Evolutionary conservation across 2,329 filamentous ascomycete species (phyloP).

Genomic region (Dothistroma septosporum): DNA sequence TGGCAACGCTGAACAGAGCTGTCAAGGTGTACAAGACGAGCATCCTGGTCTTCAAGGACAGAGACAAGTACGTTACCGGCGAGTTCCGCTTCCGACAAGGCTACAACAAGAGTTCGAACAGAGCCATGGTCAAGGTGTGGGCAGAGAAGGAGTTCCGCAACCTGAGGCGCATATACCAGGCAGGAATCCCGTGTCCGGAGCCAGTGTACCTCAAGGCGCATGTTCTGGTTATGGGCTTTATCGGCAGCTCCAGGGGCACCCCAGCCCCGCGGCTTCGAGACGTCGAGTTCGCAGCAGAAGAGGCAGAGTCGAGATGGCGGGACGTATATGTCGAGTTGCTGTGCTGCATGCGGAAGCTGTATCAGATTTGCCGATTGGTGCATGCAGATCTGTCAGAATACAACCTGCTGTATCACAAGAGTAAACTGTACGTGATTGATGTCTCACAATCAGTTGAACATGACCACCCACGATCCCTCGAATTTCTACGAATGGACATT

Average conservation of each 20-base stretch:
- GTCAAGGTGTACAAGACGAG: constrained; percentile 99
- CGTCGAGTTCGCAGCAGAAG: constrained; percentile 64
- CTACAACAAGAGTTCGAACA: constrained; percentile 90
- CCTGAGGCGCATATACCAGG: constrained; percentile 73
- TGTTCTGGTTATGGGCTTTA: constrained; percentile 89
- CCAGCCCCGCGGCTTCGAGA: constrained; percentile 86
- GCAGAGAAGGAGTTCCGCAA: constrained; percentile 98
- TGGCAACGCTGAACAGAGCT: constrained; percentile 65
- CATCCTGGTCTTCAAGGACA: constrained; percentile 96
- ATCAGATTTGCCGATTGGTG: constrained; percentile 85
- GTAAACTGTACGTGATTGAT: constrained; percentile 87
- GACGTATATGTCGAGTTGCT: constrained; percentile 77
- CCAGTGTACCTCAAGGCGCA: constrained; percentile 87
- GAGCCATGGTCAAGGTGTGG: constrained; percentile 98
- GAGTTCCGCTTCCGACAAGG: constrained; percentile 88
- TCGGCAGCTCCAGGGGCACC: constrained; percentile 81
- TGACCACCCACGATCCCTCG: constrained; percentile 85
- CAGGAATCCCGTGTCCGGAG: constrained; percentile 86
- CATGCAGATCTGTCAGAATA: constrained; percentile 98
- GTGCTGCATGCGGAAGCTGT: constrained; percentile 85
- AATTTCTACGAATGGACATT: constrained; percentile 97
- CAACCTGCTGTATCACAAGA: constrained; percentile 86
- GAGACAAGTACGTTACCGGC: constrained; percentile 90
- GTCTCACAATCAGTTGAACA: constrained; percentile 97
- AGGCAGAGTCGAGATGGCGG: constrained; percentile 66